Evolutionary conservation across 768 basidiomycete species (phyloP).

Genomic region (Suillus lakei): DNA sequence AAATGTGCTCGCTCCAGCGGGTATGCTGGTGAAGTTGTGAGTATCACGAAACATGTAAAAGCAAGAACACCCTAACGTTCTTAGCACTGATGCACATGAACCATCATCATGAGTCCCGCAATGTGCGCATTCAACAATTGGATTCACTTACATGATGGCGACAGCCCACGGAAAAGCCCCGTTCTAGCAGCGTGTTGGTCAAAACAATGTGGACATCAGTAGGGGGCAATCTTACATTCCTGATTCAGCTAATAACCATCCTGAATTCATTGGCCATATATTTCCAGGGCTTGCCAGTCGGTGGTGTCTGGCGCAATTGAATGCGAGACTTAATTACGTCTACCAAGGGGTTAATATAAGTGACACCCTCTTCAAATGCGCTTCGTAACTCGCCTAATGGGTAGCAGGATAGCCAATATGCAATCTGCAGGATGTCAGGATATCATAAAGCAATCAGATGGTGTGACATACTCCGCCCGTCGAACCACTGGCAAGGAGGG

Average conservation of each 20-base stretch:
- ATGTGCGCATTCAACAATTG: not conserved
- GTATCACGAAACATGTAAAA: not conserved
- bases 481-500: conserved; percentile 80
- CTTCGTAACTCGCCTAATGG: conserved; percentile 62
- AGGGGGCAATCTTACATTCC: conserved; percentile 60
- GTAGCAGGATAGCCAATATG: conserved; percentile 95
- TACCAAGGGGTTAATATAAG: conserved; percentile 25
- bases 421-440: conserved; percentile 50
- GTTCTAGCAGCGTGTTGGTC: conserved; percentile 36
- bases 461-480: conserved; percentile 71
- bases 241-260: conserved; percentile 66
- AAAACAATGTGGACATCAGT: not conserved
- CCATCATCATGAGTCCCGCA: not conserved
- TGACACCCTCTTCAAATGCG: not conserved
- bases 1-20: conserved; percentile 90
- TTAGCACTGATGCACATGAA: conserved; percentile 50
- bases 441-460: conserved; percentile 8
- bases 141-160: conserved; percentile 70
- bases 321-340: conserved; percentile 93
- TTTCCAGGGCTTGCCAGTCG: conserved; percentile 69
- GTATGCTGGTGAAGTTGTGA: conserved; percentile 60
- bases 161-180: conserved; percentile 75
- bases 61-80: conserved; percentile 49
- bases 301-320: conserved; percentile 78
- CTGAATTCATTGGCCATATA: conserved; percentile 80